phyloP scores from a whole-genome alignment of 2,329 filamentous ascomycete species.

The Talaromyces sp. region DNA sequence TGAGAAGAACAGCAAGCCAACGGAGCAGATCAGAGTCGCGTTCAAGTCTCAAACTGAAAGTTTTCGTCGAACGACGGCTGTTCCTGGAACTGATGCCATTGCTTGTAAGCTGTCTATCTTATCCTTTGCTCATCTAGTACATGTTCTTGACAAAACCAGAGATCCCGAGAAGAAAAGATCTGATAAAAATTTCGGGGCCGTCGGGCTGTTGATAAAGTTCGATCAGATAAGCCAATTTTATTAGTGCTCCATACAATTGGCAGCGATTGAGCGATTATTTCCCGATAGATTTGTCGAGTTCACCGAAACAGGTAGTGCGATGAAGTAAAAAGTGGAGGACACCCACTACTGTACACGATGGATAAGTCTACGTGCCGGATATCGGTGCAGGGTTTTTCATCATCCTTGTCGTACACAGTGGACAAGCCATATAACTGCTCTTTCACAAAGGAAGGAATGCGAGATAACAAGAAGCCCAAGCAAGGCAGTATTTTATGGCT shows the following conservation, averaged over 20 bases:
- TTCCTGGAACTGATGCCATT: not conserved
- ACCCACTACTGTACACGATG: not conserved
- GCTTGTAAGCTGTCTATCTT: not conserved
- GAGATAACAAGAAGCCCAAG: too few species aligned
- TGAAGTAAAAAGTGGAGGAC: not conserved
- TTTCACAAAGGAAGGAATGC: too few species aligned
- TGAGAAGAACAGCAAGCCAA: slow-evolving; percentile 5
- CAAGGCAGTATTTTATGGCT: too few species aligned
- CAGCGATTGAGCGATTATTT: not conserved
- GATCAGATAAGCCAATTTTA: slow-evolving; percentile 3
- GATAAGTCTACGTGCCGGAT: not conserved
- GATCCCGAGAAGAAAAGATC: not conserved
- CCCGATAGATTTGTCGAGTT: not conserved
- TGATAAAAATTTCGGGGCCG: not conserved
- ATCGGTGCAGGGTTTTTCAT: not conserved
- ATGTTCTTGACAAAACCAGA: not conserved
- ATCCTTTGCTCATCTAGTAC: too few species aligned
- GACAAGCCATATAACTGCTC: too few species aligned
- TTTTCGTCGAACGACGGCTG: not conserved
- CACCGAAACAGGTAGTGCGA: not conserved
- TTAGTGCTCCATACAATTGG: not conserved
- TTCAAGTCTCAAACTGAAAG: slow-evolving; percentile 4
- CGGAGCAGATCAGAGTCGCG: slow-evolving; percentile 4
- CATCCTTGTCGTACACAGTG: too few species aligned
- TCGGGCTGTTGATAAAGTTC: not conserved